Conservation (phyloP, 106 monocot species). For the Dactylorhiza incarnata region DNA sequence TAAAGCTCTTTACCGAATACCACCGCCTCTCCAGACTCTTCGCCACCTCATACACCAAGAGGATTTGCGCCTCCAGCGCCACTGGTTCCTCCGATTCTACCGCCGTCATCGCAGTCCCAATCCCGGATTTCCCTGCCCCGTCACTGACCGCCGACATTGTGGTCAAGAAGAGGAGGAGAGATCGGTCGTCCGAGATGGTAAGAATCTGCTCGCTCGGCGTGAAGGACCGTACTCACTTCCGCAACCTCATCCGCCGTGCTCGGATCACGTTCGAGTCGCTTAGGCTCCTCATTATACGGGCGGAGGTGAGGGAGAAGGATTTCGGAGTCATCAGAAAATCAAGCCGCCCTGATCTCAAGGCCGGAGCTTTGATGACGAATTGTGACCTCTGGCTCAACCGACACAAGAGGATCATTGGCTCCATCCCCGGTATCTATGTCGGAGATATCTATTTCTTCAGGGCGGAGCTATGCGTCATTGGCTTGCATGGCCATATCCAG, state of each 20-base stretch:
- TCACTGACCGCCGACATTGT: neutral
- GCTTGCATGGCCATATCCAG: conserved; percentile 70
- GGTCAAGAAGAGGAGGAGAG: neutral
- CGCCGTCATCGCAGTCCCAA: neutral
- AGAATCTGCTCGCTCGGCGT: neutral
- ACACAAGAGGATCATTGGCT: neutral
- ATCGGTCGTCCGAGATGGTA: conserved; percentile 3
- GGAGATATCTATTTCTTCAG: conserved; percentile 55
- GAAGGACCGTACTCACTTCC: neutral
- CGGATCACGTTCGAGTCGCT: neutral
- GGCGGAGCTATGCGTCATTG: conserved; percentile 14
- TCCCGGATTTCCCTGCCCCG: neutral
- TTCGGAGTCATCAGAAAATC: neutral
- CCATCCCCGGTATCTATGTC: conserved; percentile 4
- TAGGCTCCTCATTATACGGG: neutral
- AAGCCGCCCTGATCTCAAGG: neutral
- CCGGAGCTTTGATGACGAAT: neutral
- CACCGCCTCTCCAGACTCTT: neutral
- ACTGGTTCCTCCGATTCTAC: neutral
- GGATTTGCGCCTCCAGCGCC: neutral
- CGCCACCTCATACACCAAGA: neutral
- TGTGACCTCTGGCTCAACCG: neutral
- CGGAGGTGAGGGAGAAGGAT: neutral
- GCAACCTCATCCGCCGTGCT: conserved; percentile 2
- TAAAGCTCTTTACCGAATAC: neutral